Conservation (phyloP, 2,329 filamentous ascomycete genomes). For the Nigrograna mackinnonii region DNA sequence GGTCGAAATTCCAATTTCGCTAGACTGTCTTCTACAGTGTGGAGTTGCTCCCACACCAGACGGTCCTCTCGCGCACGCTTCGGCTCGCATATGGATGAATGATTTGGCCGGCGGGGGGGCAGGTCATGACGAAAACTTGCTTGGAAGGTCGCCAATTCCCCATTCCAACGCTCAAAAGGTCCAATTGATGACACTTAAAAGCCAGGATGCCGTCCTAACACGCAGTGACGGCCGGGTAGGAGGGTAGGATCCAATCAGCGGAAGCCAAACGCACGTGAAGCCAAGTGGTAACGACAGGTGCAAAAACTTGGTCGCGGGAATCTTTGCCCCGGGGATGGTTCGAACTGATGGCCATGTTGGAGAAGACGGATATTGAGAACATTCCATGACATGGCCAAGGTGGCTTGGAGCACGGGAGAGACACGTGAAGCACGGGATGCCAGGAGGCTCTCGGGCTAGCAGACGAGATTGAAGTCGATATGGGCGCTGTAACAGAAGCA, state of each 20-base stretch:
- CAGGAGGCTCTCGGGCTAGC: slow-evolving; percentile 38
- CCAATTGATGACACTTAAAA: slow-evolving; percentile 44
- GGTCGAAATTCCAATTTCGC: slow-evolving; percentile 30
- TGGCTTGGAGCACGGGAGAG: slow-evolving; percentile 19
- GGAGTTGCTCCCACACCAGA: slow-evolving; percentile 35
- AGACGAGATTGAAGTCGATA: slow-evolving; percentile 40
- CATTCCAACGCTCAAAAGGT: slow-evolving; percentile 41
- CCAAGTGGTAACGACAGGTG: slow-evolving; percentile 19
- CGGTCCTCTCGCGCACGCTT: slow-evolving; percentile 38
- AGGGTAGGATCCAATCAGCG: slow-evolving; percentile 35
- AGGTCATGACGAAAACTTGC: no score
- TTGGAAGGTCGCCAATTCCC: slow-evolving; percentile 33
- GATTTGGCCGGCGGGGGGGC: no score
- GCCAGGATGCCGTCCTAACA: slow-evolving; percentile 42
- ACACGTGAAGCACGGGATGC: slow-evolving; percentile 40
- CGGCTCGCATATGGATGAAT: no score
- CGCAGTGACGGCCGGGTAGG: slow-evolving; percentile 22
- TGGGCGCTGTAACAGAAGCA: slow-evolving; percentile 43
- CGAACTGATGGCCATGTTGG: slow-evolving; percentile 36
- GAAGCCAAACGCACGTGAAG: slow-evolving; percentile 34
- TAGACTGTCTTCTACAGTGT: slow-evolving; percentile 31
- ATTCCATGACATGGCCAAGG: slow-evolving; percentile 23
- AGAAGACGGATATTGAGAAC: slow-evolving; percentile 40
- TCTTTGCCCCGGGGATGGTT: slow-evolving; percentile 20
- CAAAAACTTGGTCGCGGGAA: slow-evolving; percentile 13